Evolutionary conservation across 73 alveolate genomes (phyloP).

Genomic region (Paramecium tetraurelia): DNA sequence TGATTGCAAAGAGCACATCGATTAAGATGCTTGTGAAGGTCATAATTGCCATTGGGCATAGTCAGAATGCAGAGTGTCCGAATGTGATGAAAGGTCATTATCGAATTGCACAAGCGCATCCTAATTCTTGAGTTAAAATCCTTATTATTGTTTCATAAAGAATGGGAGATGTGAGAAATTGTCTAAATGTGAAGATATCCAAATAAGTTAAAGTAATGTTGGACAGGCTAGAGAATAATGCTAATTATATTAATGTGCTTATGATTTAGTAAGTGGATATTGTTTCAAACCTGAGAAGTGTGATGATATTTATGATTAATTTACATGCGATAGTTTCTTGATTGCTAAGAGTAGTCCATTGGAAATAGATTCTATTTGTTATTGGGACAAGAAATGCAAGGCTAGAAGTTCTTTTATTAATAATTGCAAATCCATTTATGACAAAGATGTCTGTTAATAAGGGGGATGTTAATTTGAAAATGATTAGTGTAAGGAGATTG

Average conservation of each 20-base stretch:
- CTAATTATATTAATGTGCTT: neutral
- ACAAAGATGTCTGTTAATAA: neutral
- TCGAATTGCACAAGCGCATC: neutral
- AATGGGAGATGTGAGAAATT: neutral
- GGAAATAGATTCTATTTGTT: neutral
- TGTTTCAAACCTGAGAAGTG: constrained; percentile 35
- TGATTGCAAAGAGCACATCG: neutral
- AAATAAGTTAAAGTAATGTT: neutral
- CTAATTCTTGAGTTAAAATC: neutral
- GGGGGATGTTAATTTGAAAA: neutral
- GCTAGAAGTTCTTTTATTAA: neutral
- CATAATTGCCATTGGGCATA: neutral
- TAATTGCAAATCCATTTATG: neutral
- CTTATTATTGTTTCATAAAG: neutral
- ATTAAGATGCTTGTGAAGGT: neutral
- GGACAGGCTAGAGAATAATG: constrained; percentile 6
- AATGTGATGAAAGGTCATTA: neutral
- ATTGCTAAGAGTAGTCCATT: neutral
- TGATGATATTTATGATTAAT: constrained; percentile 11
- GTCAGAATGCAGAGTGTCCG: neutral
- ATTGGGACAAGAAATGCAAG: neutral
- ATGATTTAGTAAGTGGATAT: constrained; percentile 7
- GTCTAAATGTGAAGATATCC: neutral
- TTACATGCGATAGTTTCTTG: constrained; percentile 3
- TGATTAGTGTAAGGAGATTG: neutral